Evolutionary conservation across 2,329 filamentous ascomycete species (phyloP), one percentile per base, ranked within the genome.

Genomic region (Pseudovirgaria hyperparasitica): DNA sequence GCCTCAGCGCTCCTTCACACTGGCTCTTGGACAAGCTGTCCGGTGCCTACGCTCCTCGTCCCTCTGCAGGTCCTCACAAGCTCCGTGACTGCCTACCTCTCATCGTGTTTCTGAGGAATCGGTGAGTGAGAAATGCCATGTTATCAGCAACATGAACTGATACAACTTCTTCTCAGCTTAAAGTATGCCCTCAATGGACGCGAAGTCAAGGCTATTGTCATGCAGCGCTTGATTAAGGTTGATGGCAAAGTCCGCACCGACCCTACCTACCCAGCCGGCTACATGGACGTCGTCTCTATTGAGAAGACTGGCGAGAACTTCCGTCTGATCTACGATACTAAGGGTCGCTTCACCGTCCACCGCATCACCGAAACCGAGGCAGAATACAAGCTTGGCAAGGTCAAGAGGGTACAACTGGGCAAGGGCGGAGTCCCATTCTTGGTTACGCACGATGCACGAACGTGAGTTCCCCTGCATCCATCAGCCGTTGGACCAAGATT

Each of bases 371-470:
- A 76, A 50, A 90, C 96, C 73, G 90, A 98, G 82, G 86, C 87
- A 52, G 78, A 90, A 72, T 98, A 94, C 82, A 98, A 98, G 81
- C 75, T 98, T 54, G 86, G 86, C 74, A 98, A 96, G 76, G 90
- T 98, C 72, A 94, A 94, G 82, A 81, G 87, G 57, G 90, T 98
- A 41, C 90, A 98, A 74, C 76, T 98, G 55, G 90, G 90, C 73
- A 87, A 85, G 68, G 92, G 90, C 69, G 90, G 86, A 72, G 92
- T 98, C 78, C 90, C 90, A 92, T 98, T 93, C 86, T 94, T 96
- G 85, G 90, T 98, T 82, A 98, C 90, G 86, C 90, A 98, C 82
- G 90, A 98, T 90, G 90, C 90, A 70, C 81, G 90, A 85, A 98
- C 90, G 87, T 98, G 73, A 93, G 87, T 96, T 80, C 74, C 79